phyloP scores from a whole-genome alignment of 1,284 basidiomycete species.

The Gomphus sp. region DNA sequence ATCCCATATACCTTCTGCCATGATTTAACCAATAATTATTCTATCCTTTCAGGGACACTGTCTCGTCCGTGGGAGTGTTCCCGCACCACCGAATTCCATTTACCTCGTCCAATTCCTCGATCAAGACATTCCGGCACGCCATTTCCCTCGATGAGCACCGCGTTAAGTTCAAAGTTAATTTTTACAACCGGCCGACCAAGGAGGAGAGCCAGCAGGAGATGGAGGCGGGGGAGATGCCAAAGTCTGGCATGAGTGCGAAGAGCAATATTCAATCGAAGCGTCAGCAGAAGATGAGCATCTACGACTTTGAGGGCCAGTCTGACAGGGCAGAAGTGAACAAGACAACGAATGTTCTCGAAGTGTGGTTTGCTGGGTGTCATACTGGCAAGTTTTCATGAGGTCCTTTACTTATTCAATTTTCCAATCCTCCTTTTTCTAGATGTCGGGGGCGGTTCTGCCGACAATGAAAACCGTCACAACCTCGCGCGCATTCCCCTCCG shows the following conservation, averaged over 20 bases:
- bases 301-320: slow-evolving; percentile 14
- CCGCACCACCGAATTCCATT: slow-evolving; percentile 43
- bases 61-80: slow-evolving; percentile 47
- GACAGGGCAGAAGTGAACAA: slow-evolving; percentile 1
- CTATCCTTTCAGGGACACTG: slow-evolving; percentile 41
- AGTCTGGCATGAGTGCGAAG: slow-evolving; percentile 15
- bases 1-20: not conserved
- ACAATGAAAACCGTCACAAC: slow-evolving; percentile 39
- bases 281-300: slow-evolving; percentile 11
- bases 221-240: slow-evolving; percentile 36
- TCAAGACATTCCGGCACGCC: slow-evolving; percentile 46
- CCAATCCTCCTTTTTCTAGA: slow-evolving; percentile 25
- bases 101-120: slow-evolving; percentile 32
- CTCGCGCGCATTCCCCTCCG: slow-evolving; percentile 43
- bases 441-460: slow-evolving; percentile 43
- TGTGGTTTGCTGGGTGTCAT: slow-evolving; percentile 42
- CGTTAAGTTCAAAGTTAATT: slow-evolving; percentile 34
- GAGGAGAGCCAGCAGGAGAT: slow-evolving; percentile 26
- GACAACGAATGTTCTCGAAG: slow-evolving; percentile 40
- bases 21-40: not conserved
- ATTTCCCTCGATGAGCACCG: slow-evolving; percentile 47
- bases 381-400: slow-evolving; percentile 20
- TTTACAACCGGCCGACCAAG: slow-evolving; percentile 22
- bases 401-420: not conserved
- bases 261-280: not conserved